Evolutionary conservation across 2,329 filamentous ascomycete species (phyloP).

Genomic region (Coleophoma crateriformis): DNA sequence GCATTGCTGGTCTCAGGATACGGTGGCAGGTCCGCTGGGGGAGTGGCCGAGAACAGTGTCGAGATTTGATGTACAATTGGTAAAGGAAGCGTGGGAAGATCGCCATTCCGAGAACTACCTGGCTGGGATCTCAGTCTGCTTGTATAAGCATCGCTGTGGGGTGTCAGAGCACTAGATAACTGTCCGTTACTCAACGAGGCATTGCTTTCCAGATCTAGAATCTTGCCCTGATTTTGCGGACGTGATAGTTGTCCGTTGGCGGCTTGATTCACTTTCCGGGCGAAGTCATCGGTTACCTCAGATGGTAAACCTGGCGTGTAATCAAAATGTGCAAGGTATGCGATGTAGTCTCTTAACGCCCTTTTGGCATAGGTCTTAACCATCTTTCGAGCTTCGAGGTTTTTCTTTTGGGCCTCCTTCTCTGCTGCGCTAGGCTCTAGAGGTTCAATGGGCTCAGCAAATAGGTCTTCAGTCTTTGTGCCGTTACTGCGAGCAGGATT

Average conservation of each 20-base stretch:
- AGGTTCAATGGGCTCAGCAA: constrained; percentile 6
- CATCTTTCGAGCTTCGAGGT: constrained; percentile 57
- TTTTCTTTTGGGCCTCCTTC: constrained; percentile 33
- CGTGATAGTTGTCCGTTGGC: constrained; percentile 41
- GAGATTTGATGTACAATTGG: constrained; percentile 48
- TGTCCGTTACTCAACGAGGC: constrained; percentile 24
- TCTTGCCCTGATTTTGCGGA: constrained; percentile 18
- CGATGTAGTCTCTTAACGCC: constrained; percentile 68
- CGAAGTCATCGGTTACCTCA: constrained; percentile 38
- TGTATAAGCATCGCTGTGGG: constrained; percentile 27
- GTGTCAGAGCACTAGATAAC: constrained; percentile 37
- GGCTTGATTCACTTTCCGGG: constrained; percentile 51
- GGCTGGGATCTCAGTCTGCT: constrained; percentile 24
- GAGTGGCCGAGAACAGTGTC: constrained; percentile 64
- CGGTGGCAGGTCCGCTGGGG: constrained; percentile 60
- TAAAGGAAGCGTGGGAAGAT: constrained; percentile 39
- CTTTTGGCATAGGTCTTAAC: constrained; percentile 72
- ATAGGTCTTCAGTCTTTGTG: constrained; percentile 14
- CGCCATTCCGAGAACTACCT: constrained; percentile 16
- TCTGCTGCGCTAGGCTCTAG: constrained; percentile 35
- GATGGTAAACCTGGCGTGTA: constrained; percentile 56
- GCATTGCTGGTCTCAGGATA: constrained; percentile 47
- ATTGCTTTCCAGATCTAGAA: constrained; percentile 24
- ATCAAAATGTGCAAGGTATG: constrained; percentile 69
- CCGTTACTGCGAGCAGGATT: constrained; percentile 15